phyloP scores from a whole-genome alignment of 345 rosid species.

The Citrus unshiu region DNA sequence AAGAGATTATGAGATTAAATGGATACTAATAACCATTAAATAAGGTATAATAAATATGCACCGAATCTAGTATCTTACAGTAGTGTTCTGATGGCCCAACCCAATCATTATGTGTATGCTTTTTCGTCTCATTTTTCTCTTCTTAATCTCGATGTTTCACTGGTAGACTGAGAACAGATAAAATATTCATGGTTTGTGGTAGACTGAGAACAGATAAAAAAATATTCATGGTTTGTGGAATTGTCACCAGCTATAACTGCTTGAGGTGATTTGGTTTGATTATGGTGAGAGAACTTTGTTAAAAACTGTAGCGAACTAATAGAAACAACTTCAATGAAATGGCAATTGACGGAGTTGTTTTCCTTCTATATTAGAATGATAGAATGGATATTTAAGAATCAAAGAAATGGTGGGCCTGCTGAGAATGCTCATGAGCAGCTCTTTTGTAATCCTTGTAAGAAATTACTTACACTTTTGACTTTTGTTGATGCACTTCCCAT shows the following conservation, averaged over 20 bases:
- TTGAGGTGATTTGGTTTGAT: not conserved
- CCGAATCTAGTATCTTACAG: not conserved
- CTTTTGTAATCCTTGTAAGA: not conserved
- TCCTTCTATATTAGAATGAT: not conserved
- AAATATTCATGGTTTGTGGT: not conserved
- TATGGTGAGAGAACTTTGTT: not conserved
- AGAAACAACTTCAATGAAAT: not conserved
- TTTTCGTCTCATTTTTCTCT: no score
- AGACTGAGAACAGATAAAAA: not conserved
- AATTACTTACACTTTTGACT: not conserved
- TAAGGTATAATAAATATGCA: no score
- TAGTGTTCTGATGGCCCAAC: not conserved
- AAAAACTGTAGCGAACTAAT: not conserved
- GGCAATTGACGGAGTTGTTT: not conserved
- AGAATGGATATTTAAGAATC: not conserved
- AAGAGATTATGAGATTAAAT: no score
- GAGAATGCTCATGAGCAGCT: not conserved
- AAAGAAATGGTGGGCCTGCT: not conserved
- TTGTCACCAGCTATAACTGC: not conserved
- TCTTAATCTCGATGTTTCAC: not conserved
- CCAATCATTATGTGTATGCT: not conserved
- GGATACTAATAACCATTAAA: fast-evolving
- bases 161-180: not conserved
- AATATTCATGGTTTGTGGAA: not conserved
- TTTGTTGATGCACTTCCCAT: not conserved